phyloP scores from a whole-genome alignment of 148 eudicot genomes.

The Camellia granthamiana region DNA sequence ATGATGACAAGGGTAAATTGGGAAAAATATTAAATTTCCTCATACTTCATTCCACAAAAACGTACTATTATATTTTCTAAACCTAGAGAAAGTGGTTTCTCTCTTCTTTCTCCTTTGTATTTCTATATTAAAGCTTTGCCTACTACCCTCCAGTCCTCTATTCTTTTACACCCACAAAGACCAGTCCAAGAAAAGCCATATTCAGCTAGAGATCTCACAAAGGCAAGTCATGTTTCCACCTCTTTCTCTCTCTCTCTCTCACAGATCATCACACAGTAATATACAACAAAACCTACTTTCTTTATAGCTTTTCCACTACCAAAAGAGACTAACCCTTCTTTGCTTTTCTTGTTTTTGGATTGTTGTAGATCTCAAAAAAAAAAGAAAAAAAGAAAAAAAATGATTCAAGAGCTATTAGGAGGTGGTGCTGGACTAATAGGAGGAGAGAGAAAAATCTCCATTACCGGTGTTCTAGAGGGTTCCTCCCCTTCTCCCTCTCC shows the following conservation, averaged over 20 bases:
- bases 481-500: slow-evolving; percentile 25
- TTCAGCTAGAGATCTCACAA: not conserved
- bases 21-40: slow-evolving; percentile 4
- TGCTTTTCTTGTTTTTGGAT: slow-evolving; percentile 26
- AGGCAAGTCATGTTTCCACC: slow-evolving; percentile 16
- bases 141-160: slow-evolving; percentile 12
- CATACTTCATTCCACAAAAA: not conserved
- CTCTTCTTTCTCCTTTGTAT: not conserved
- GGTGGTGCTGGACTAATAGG: slow-evolving; percentile 42
- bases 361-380: slow-evolving; percentile 28
- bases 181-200: not conserved
- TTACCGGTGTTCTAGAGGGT: slow-evolving; percentile 16
- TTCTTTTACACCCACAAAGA: slow-evolving; percentile 27
- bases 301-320: slow-evolving; percentile 14
- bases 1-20: slow-evolving; percentile 16
- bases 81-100: not conserved
- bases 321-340: slow-evolving; percentile 21
- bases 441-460: slow-evolving; percentile 41
- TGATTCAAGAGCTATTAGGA: slow-evolving; percentile 74
- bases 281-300: slow-evolving; percentile 31
- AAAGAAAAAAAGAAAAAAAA: slow-evolving; percentile 29
- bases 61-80: not conserved
- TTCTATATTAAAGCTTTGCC: slow-evolving; percentile 23
- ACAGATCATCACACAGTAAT: not conserved
- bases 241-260: slow-evolving; percentile 17